Base-by-base conservation (phyloP, 2,329 filamentous ascomycete genomes). In the Phoma sp. region DNA sequence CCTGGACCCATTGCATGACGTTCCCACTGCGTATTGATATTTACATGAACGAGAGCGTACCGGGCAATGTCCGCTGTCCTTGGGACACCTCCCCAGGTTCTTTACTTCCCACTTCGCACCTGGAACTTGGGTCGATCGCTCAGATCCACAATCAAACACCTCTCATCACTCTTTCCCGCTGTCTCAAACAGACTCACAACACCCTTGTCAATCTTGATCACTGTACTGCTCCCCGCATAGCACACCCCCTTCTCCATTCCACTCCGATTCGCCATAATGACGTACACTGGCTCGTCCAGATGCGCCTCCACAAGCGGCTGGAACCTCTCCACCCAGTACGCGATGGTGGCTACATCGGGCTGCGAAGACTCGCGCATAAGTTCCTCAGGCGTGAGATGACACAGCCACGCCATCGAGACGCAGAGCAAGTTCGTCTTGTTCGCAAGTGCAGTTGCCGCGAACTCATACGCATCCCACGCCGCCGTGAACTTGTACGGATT, bases 351-450 rank as follows among this genome's bases (percentile, higher is more conserved):
- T 75, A 89, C 81, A 60, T 93, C 89, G 0, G 89, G 88, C 44
- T 83, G 59, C 59, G 77, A 25, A 62, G 78, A 54, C 66, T 84
- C 67, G 78, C 86, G 7, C 55, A 52, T 14, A 65, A 78, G 1
- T 73, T 79, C 64, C 79, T 81, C 57, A 79, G 85, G 50, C 71
- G 78, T 1, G 23, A 84, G 69, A 25, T 77, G 68, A 13, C 89
- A 91, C 29, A 90, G 78, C 90, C 89, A 93, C 0, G 90, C 89
- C 90, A 93, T 93, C 4, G 83, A 85, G 0, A 93, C 62, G 30
- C 92, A 83, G 1, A 90, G 85, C 0, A 93, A 58, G 11, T 86
- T 84, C 0, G 87, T 82, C 0, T 80, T 66, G 0, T 76, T 74
- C 1, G 84, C 74, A 0, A 91, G 69, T 5, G 87, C 77, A 38